phyloP scores from a whole-genome alignment of 441 rosid genomes.

The Macaranga tanarius region DNA sequence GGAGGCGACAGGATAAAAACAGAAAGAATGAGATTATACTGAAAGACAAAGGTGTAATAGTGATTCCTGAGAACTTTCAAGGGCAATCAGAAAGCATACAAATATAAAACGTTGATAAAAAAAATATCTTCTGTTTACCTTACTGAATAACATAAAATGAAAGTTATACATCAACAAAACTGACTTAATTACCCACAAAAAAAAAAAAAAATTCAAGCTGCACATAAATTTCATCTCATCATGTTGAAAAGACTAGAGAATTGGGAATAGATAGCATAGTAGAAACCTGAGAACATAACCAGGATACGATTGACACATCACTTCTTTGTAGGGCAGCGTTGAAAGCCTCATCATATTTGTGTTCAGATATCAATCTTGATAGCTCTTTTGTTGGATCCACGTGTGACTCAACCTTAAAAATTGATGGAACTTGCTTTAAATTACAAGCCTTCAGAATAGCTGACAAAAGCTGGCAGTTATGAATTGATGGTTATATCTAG shows the following conservation, averaged over 20 bases:
- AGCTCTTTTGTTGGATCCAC: conserved; percentile 68
- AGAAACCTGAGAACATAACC: conserved; percentile 72
- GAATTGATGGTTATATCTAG: not conserved
- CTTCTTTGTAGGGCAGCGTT: conserved; percentile 64
- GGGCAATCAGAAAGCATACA: not conserved
- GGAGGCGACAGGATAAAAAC: too few relatives aligned
- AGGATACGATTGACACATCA: conserved; percentile 68
- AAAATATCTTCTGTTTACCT: not conserved
- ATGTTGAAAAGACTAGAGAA: not conserved
- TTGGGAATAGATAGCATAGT: not conserved
- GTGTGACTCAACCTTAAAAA: conserved; percentile 45
- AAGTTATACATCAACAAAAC: not conserved
- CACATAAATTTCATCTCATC: not conserved
- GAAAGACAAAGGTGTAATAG: too few relatives aligned
- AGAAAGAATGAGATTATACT: too few relatives aligned
- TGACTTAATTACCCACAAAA: not conserved
- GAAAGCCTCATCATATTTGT: conserved; percentile 68
- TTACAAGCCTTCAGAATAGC: not conserved
- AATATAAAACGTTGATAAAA: not conserved
- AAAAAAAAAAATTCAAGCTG: not conserved
- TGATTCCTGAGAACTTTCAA: not conserved
- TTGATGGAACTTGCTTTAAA: not conserved
- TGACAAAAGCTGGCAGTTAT: not conserved
- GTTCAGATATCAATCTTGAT: conserved; percentile 53
- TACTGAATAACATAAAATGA: not conserved